Base-by-base conservation (phyloP, 2,329 filamentous ascomycete genomes). In the Colletotrichum sp. region DNA sequence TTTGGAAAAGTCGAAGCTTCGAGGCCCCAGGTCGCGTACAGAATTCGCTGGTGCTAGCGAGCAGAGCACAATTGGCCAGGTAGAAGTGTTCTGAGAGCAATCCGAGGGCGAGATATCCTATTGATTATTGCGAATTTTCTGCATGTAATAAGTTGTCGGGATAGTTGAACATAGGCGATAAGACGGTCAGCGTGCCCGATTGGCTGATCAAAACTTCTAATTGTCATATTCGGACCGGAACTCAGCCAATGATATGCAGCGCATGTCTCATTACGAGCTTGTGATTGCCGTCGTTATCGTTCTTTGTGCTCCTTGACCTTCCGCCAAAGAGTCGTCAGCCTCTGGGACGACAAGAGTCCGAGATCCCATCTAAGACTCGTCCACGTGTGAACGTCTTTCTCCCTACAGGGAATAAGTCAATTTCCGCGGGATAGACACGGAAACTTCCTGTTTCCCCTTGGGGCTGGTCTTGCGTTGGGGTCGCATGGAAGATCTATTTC, bases 1-100 rank as follows among this genome's bases (percentile, higher is more conserved):
- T 80, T 85, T 95, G 82, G 93, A 73, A n/a, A 93, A 34, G 94
- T 93, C 4, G 94, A 89, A 95, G 86, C 22, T 66, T n/a, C 44
- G 44, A 13, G 44, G 44, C 6, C 44, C 8, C 6, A n/a, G 44
- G n/a, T 22, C 39, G 3, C 3, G 1, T 4, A 24, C n/a, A 52
- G 10, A 52, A 12, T 22, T 52, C n/a, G n/a, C n/a, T 13, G 44
- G 44, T 22, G 44, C n/a, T 52, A 0, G 44, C 0, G 44, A 52
- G 44, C 44, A 22, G 2, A 52, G 44, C 44, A 52, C n/a, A 52
- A 13, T 1, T 59, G n/a, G 16, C 10, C 55, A 59, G 55, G 55
- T 59, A 30, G 55, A 26, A 30, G 55, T 30, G 6, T 59, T 59
- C 9, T 59, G 26, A 59, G 26, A 3, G 13, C 24, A 59, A 15